Conservation (phyloP, 2,329 filamentous ascomycete species). For the Penicillium occitanis region DNA sequence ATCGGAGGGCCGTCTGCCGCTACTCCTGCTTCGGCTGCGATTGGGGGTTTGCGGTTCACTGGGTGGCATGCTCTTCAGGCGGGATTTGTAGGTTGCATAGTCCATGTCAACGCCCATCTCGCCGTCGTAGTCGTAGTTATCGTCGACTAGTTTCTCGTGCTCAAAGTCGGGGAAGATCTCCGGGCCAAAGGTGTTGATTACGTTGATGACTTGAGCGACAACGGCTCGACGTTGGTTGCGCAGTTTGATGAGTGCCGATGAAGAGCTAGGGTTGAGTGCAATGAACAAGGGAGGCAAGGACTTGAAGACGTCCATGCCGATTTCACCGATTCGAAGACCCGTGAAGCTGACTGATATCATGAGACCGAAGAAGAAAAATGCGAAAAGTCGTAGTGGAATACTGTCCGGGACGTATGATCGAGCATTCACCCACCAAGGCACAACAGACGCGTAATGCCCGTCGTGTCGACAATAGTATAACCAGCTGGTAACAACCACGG, state of each 20-base stretch:
- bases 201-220: slow-evolving; percentile 76
- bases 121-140: slow-evolving; percentile 45
- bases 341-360: slow-evolving; percentile 90
- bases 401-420: slow-evolving; percentile 66
- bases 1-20: slow-evolving; percentile 31
- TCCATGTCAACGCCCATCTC: slow-evolving; percentile 24
- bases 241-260: slow-evolving; percentile 78
- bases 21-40: slow-evolving; percentile 65
- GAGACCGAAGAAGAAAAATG: slow-evolving; percentile 71
- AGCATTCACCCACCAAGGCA: slow-evolving; percentile 22
- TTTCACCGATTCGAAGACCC: slow-evolving; percentile 88
- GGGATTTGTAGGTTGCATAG: slow-evolving; percentile 23
- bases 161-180: slow-evolving; percentile 97
- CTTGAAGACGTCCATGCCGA: slow-evolving; percentile 97
- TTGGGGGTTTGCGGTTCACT: slow-evolving; percentile 64
- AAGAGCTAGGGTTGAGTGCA: slow-evolving; percentile 78
- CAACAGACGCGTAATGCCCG: slow-evolving; percentile 47
- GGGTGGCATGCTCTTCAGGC: slow-evolving; percentile 30
- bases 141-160: slow-evolving; percentile 64
- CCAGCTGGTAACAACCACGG: slow-evolving; percentile 70
- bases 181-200: slow-evolving; percentile 92
- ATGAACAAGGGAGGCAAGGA: slow-evolving; percentile 84
- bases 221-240: slow-evolving; percentile 70
- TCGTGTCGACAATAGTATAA: slow-evolving; percentile 77
- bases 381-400: slow-evolving; percentile 75